phyloP scores from a whole-genome alignment of 106 monocot genomes.

The Dendrobium nobile region DNA sequence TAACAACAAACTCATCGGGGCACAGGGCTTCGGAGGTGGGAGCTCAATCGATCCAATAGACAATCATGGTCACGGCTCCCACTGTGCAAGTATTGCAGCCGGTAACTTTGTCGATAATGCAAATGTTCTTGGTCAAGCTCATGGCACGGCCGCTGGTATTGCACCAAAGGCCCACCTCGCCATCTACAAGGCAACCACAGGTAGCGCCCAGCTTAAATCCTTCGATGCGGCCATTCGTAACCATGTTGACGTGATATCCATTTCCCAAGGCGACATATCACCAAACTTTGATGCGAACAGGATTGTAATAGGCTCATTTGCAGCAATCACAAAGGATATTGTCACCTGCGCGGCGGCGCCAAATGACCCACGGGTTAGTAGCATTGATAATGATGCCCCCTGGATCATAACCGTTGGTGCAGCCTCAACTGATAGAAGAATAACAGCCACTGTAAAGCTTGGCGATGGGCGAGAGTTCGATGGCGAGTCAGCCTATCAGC shows the following conservation, averaged over 20 bases:
- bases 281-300: slow-evolving; percentile 6
- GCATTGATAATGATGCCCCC: slow-evolving; percentile 44
- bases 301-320: slow-evolving; percentile 31
- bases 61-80: background rate
- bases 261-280: slow-evolving; percentile 8
- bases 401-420: slow-evolving; percentile 59
- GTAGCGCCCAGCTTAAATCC: slow-evolving; percentile 8
- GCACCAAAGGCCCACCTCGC: slow-evolving; percentile 15
- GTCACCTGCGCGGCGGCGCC: slow-evolving; percentile 36
- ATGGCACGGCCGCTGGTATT: slow-evolving; percentile 3
- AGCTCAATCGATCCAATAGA: background rate
- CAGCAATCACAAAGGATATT: slow-evolving; percentile 25
- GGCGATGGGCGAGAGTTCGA: slow-evolving; percentile 17
- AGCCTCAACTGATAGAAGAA: slow-evolving; percentile 35
- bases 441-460: slow-evolving; percentile 20
- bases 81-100: slow-evolving; percentile 6
- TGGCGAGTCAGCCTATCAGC: slow-evolving; percentile 26
- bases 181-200: slow-evolving; percentile 12
- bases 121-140: background rate
- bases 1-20: slow-evolving; percentile 58
- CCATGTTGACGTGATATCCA: slow-evolving; percentile 25
- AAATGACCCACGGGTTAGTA: slow-evolving; percentile 25
- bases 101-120: slow-evolving; percentile 5
- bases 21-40: background rate
- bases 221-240: slow-evolving; percentile 46